Evolutionary conservation across 306 rosid species (phyloP).

Genomic region (Comarum palustre): DNA sequence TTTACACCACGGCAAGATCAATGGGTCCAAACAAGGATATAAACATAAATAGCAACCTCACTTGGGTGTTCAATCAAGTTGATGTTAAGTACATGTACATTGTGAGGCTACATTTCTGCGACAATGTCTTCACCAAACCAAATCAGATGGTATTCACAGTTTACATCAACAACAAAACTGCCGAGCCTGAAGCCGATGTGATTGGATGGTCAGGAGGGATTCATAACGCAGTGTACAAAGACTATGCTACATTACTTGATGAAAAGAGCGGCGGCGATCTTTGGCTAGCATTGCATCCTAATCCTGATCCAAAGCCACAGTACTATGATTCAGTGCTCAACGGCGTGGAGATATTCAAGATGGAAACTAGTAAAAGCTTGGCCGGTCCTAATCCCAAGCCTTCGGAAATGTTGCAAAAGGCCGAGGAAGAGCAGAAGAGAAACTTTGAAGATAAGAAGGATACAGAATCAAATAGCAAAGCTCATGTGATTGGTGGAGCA

Average conservation of each 20-base stretch:
- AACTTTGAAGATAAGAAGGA: constrained; percentile 13
- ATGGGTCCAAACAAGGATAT: constrained; percentile 32
- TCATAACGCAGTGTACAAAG: constrained; percentile 33
- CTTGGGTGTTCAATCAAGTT: constrained; percentile 45
- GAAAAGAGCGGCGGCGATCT: constrained; percentile 28
- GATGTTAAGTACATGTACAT: constrained; percentile 48
- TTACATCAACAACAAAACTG: constrained; percentile 45
- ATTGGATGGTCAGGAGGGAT: constrained; percentile 37
- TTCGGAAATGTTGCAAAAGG: constrained; percentile 33
- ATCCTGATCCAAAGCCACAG: constrained; percentile 17
- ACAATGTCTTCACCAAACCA: constrained; percentile 20
- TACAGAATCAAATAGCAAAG: constrained; percentile 8
- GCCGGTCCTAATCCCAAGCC: constrained; percentile 43
- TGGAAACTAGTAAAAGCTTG: constrained; percentile 32
- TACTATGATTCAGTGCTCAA: constrained; percentile 37
- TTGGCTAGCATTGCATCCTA: constrained; percentile 42
- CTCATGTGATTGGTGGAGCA: constrained; percentile 45
- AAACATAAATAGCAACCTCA: constrained; percentile 34
- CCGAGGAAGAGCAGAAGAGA: constrained; percentile 29
- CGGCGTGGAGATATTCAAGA: constrained; percentile 45
- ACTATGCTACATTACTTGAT: constrained; percentile 19
- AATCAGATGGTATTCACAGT: constrained; percentile 39
- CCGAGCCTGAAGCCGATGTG: constrained; percentile 31
- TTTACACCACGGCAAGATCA: constrained; percentile 39
- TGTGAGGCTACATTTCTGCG: constrained; percentile 51